Evolutionary conservation across 164 flowering plant species (phyloP).

Genomic region (Kalanchoe fedtschenkoi): DNA sequence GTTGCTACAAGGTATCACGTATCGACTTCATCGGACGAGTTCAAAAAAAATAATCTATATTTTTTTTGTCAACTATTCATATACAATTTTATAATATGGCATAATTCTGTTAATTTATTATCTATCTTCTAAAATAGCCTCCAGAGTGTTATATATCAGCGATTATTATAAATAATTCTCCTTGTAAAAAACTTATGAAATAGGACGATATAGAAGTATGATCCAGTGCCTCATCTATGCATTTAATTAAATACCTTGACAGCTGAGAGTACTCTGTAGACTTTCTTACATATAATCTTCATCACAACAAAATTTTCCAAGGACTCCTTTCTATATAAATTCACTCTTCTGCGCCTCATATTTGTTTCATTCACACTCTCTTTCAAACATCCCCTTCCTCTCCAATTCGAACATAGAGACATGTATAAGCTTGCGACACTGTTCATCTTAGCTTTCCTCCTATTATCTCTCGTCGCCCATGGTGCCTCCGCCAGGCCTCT

Average conservation of each 20-base stretch:
- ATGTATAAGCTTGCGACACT: background rate
- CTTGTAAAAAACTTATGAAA: no score
- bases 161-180: no score
- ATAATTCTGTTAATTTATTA: no score
- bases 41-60: no score
- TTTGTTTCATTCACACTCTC: background rate
- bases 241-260: background rate
- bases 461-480: background rate
- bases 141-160: no score
- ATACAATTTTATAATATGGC: no score
- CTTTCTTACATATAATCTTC: background rate
- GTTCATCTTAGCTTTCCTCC: background rate
- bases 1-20: no score
- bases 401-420: background rate
- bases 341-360: background rate
- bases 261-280: background rate
- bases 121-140: no score
- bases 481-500: constrained; percentile 1
- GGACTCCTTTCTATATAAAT: background rate
- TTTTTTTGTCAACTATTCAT: no score
- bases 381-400: background rate
- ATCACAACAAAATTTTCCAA: background rate
- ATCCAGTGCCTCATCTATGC: no score
- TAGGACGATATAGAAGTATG: no score
- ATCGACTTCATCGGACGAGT: no score